Percentiles rank a stretch among this genome's conserved stretches.
These are phyloP conservation scores for Henckelia pumila DNA, from an alignment of 257 asterid species.

Conservation along the genomic window DNA sequence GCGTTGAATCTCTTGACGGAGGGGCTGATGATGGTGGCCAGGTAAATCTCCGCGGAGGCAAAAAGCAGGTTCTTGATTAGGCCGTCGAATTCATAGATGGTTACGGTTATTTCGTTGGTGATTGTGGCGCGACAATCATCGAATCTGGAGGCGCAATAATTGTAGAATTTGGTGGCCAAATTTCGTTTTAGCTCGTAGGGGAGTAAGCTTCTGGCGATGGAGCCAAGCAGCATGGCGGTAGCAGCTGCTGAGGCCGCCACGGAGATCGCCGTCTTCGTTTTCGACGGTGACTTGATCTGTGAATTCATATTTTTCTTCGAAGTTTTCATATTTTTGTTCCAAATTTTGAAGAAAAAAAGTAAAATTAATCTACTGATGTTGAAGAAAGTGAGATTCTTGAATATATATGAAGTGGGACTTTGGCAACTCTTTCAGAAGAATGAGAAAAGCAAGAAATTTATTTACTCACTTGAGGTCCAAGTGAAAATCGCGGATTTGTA, in stretches of 20 bases:
- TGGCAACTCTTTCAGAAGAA: too few species aligned
- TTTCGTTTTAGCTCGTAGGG: slow-evolving; percentile 35
- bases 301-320: too few species aligned
- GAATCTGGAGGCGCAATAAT: neutral
- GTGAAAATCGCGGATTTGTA: too few species aligned
- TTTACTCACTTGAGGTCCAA: too few species aligned
- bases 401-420: too few species aligned
- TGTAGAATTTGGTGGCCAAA: slow-evolving; percentile 13
- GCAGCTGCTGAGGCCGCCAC: slow-evolving; percentile 47
- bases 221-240: slow-evolving; percentile 41
- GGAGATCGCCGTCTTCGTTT: slow-evolving; percentile 33
- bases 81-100: slow-evolving; percentile 48
- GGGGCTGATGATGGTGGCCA: slow-evolving; percentile 28
- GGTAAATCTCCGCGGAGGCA: slow-evolving; percentile 40
- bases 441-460: too few species aligned
- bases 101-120: slow-evolving; percentile 34
- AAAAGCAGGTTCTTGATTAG: slow-evolving; percentile 41
- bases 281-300: slow-evolving; percentile 20
- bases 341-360: too few species aligned
- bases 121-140: neutral
- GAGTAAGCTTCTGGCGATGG: slow-evolving; percentile 33
- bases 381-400: too few species aligned
- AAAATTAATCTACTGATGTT: too few species aligned
- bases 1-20: slow-evolving; percentile 30
- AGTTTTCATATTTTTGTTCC: too few species aligned